phyloP scores from a whole-genome alignment of 2,329 filamentous ascomycete genomes.

The Exophiala spinifera region DNA sequence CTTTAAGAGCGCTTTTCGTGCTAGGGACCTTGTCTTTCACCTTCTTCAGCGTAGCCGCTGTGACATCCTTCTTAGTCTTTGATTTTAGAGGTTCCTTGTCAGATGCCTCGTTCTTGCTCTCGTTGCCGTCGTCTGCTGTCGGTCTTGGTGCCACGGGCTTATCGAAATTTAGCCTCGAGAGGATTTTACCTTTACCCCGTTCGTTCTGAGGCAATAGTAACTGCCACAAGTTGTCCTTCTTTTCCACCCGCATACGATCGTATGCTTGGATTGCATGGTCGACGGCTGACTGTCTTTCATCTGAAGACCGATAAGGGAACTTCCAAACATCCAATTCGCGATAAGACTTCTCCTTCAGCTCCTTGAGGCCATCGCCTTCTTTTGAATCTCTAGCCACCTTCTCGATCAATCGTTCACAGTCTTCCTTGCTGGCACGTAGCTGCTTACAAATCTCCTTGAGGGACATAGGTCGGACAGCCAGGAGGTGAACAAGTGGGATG shows the following conservation, averaged over 20 bases:
- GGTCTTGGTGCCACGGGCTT: constrained; percentile 24
- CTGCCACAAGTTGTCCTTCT: constrained; percentile 62
- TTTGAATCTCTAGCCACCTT: constrained; percentile 54
- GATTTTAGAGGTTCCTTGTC: constrained; percentile 15
- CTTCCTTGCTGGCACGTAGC: constrained; percentile 48
- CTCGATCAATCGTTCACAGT: constrained; percentile 46
- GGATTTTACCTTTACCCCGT: constrained; percentile 58
- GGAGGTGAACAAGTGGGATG: constrained; percentile 49
- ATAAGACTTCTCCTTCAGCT: constrained; percentile 57
- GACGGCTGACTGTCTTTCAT: constrained; percentile 58
- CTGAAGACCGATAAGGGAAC: constrained; percentile 55
- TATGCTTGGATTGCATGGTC: constrained; percentile 62
- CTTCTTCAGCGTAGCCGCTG: constrained; percentile 37
- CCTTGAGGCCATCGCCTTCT: constrained; percentile 43
- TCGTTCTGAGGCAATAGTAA: constrained; percentile 58
- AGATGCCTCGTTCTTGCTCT: constrained; percentile 23
- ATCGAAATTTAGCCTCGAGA: constrained; percentile 57
- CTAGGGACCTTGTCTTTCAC: constrained; percentile 31
- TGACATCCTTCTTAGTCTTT: constrained; percentile 13
- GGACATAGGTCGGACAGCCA: constrained; percentile 52
- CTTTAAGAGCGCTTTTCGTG: constrained; percentile 1
- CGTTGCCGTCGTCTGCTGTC: constrained; percentile 18
- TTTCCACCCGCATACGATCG: constrained; percentile 59
- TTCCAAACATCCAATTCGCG: constrained; percentile 62
- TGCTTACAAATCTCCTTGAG: constrained; percentile 46